Conservation (phyloP, 768 basidiomycete genomes). For the Leccinum variicolor region DNA sequence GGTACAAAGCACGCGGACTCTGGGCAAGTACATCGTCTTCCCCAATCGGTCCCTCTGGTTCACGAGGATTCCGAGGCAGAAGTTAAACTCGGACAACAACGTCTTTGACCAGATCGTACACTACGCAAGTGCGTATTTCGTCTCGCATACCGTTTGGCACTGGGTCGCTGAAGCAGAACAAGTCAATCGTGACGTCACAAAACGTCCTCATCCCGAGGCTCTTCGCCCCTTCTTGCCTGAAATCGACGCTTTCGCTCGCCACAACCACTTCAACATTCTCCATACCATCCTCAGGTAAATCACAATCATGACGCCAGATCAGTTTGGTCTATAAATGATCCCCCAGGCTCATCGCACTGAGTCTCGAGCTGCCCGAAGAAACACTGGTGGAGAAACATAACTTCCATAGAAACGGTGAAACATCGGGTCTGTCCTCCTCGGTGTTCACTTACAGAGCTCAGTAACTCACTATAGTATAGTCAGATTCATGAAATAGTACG, state of each 20-base stretch:
- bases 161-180: not conserved
- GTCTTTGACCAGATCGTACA: constrained; percentile 57
- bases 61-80: constrained; percentile 31
- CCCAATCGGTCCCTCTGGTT: not conserved
- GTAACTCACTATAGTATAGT: constrained; percentile 31
- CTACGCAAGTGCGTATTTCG: constrained; percentile 46
- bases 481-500: constrained; percentile 65
- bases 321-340: not conserved
- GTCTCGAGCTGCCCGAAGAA: constrained; percentile 54
- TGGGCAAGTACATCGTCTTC: not conserved
- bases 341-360: constrained; percentile 44
- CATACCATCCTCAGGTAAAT: constrained; percentile 43
- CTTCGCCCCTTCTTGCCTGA: constrained; percentile 51
- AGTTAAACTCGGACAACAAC: constrained; percentile 44
- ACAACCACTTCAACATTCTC: constrained; percentile 51
- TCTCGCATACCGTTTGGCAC: not conserved
- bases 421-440: constrained; percentile 29
- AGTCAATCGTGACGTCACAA: constrained; percentile 48
- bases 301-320: not conserved
- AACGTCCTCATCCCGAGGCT: constrained; percentile 44
- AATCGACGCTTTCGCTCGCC: constrained; percentile 45
- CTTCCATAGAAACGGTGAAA: constrained; percentile 38
- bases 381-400: constrained; percentile 45
- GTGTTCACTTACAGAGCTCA: not conserved
- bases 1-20: constrained; percentile 42